Conservation (phyloP, 345 rosid species). For the Aurinia saxatilis region DNA sequence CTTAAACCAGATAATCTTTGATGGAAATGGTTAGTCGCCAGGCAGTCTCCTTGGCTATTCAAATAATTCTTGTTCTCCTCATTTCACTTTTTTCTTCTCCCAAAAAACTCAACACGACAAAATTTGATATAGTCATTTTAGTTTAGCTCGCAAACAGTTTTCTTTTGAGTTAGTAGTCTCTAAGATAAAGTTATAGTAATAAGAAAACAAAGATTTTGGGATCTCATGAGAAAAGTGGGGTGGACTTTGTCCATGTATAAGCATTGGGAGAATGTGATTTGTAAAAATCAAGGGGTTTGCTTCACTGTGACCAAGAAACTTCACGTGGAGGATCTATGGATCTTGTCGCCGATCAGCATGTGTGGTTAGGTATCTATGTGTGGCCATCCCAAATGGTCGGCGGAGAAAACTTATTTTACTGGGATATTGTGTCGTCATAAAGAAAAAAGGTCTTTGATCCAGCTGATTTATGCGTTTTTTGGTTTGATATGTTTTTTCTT, state of each 20-base stretch:
- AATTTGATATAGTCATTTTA: not conserved
- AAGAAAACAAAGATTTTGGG: not conserved
- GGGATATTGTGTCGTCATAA: not conserved
- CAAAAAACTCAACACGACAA: not conserved
- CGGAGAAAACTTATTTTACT: not conserved
- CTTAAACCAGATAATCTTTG: conserved; percentile 5
- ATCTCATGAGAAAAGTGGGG: not conserved
- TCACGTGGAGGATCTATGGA: conserved; percentile 24
- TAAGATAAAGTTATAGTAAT: not conserved
- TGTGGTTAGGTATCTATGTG: conserved; percentile 5
- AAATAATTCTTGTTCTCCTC: conserved; percentile 22
- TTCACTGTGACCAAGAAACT: conserved; percentile 23
- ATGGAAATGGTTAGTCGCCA: conserved; percentile 7
- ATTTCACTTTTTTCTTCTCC: conserved; percentile 12
- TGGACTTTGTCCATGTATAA: conserved; percentile 12
- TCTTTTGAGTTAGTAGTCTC: not conserved
- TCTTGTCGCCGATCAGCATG: conserved; percentile 20
- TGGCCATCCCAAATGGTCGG: not conserved
- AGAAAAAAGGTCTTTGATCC: not conserved
- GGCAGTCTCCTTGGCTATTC: conserved; percentile 34
- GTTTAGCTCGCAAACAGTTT: not conserved
- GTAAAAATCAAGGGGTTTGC: not conserved
- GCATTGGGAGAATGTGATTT: conserved; percentile 9
- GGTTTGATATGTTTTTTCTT: not conserved
- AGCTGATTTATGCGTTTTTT: not conserved